A percentile compares a stretch with the other conserved stretches of the same genome.
These are phyloP conservation scores for Jacaranda mimosifolia DNA, from an alignment of 257 asterid genomes.

Conservation along the genomic window DNA sequence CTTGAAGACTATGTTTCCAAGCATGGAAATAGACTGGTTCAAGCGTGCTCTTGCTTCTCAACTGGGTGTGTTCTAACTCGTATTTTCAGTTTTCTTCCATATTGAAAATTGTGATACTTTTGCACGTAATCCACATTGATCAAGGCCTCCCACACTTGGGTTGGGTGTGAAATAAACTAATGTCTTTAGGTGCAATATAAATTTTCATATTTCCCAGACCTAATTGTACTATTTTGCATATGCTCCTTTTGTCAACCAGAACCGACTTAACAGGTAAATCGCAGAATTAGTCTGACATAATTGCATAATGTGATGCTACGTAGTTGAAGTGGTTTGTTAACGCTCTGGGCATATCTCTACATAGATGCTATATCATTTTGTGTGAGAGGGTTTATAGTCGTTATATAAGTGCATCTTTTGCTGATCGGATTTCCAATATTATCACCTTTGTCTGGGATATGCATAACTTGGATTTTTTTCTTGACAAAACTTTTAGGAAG, in stretches of 20 bases:
- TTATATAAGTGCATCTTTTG: slow-evolving; percentile 20
- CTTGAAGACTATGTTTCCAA: slow-evolving; percentile 71
- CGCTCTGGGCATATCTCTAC: background rate
- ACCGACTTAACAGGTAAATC: background rate
- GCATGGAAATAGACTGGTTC: slow-evolving; percentile 63
- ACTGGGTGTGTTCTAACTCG: slow-evolving; percentile 56
- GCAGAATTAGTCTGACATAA: slow-evolving; percentile 3
- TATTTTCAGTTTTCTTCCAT: slow-evolving; percentile 23
- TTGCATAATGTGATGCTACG: background rate
- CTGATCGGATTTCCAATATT: background rate
- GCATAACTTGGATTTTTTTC: slow-evolving; percentile 29
- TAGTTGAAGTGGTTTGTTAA: slow-evolving; percentile 16
- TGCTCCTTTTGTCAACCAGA: slow-evolving; percentile 8
- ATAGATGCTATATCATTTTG: background rate
- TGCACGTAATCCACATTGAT: slow-evolving; percentile 8
- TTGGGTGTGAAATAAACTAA: background rate
- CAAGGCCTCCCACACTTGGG: slow-evolving; percentile 4
- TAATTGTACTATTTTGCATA: background rate
- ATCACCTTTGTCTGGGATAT: slow-evolving; percentile 16
- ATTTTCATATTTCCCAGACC: slow-evolving; percentile 4
- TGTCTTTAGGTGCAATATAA: background rate
- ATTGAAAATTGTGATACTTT: slow-evolving; percentile 21
- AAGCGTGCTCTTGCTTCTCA: slow-evolving; percentile 68
- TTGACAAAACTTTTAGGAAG: slow-evolving; percentile 54
- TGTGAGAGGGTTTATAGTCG: slow-evolving; percentile 5